Conservation (phyloP, 495 filamentous ascomycete species). For the Talaromyces stipitatus region DNA sequence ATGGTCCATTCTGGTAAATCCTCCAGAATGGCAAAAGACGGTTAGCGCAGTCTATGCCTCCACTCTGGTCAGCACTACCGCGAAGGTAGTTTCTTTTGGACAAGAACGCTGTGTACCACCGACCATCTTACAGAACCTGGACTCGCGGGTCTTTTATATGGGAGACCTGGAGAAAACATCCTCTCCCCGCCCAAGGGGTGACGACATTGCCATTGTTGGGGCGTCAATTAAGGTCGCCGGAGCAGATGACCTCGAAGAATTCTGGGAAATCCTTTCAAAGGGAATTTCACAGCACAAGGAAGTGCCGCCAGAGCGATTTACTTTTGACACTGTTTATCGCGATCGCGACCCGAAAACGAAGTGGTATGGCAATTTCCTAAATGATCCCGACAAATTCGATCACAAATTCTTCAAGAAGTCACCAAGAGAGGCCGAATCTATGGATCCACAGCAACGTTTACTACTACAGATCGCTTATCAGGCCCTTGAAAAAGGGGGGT, state of each 20-base stretch:
- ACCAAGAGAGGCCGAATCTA: slow-evolving; percentile 25
- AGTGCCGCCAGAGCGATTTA: slow-evolving; percentile 9
- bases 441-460: slow-evolving; percentile 37
- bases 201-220: slow-evolving; percentile 40
- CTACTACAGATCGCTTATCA: slow-evolving; percentile 32
- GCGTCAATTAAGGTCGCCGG: slow-evolving; percentile 26
- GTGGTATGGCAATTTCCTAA: slow-evolving; percentile 24
- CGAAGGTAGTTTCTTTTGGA: slow-evolving; percentile 30
- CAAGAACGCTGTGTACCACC: slow-evolving; percentile 34
- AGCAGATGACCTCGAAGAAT: slow-evolving; percentile 29
- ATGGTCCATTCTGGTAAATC: no score
- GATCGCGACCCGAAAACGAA: slow-evolving; percentile 10
- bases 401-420: slow-evolving; percentile 20
- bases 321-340: not conserved
- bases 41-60: no score
- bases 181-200: not conserved
- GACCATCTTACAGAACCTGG: slow-evolving; percentile 15
- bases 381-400: slow-evolving; percentile 18
- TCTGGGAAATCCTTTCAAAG: slow-evolving; percentile 22
- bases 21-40: no score
- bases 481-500: slow-evolving; percentile 19
- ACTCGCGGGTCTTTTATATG: slow-evolving; percentile 15
- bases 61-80: not conserved
- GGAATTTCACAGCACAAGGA: slow-evolving; percentile 11
- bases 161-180: slow-evolving; percentile 10